A percentile compares a stretch with the other conserved stretches of the same genome.
Evolutionary conservation across 2,329 filamentous ascomycete genomes (phyloP).

Genomic region (Aspergillus ochraceoroseus): DNA sequence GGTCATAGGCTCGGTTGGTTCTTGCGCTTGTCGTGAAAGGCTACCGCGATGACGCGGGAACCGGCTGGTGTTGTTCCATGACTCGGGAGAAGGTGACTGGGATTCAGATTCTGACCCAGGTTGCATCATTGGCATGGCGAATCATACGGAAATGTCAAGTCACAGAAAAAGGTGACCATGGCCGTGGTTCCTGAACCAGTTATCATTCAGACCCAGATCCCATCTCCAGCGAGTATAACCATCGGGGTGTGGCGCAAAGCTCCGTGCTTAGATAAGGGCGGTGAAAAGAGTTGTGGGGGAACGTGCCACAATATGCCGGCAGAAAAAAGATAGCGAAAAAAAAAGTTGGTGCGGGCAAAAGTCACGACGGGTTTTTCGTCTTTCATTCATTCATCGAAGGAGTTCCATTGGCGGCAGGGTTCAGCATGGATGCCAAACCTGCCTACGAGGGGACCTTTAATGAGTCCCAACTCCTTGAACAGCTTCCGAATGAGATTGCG

Average conservation of each 20-base stretch:
- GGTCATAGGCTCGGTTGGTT: constrained; percentile 25
- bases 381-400: constrained; percentile 28
- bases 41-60: constrained; percentile 21
- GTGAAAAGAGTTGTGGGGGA: constrained; percentile 28
- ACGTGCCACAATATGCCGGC: constrained; percentile 25
- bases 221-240: not conserved
- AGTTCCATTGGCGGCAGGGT: constrained; percentile 34
- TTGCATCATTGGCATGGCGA: constrained; percentile 27
- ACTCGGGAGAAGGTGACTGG: constrained; percentile 16
- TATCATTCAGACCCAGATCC: not conserved
- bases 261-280: constrained; percentile 25
- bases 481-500: constrained; percentile 66
- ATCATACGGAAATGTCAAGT: constrained; percentile 22
- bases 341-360: constrained; percentile 28
- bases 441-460: constrained; percentile 50
- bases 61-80: constrained; percentile 13
- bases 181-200: constrained; percentile 13
- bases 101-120: constrained; percentile 18
- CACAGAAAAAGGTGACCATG: constrained; percentile 14
- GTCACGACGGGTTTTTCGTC: constrained; percentile 16
- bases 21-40: constrained; percentile 17
- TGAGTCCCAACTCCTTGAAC: constrained; percentile 49
- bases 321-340: constrained; percentile 26
- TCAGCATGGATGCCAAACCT: constrained; percentile 39
- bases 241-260: constrained; percentile 28